phyloP scores from a whole-genome alignment of 2,329 filamentous ascomycete genomes.

The Ophiobolus disseminans region DNA sequence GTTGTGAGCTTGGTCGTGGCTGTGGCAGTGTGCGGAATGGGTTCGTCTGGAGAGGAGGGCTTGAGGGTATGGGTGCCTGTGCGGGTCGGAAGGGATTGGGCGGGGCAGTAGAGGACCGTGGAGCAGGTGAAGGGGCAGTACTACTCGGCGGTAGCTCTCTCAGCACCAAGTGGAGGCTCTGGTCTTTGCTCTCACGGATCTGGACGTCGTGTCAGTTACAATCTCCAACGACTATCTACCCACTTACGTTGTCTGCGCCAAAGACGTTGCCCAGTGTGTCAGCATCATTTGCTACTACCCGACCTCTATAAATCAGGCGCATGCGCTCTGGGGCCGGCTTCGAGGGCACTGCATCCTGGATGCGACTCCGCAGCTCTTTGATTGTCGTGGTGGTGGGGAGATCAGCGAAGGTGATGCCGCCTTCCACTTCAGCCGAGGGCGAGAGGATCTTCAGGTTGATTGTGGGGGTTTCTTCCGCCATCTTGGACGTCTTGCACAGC shows the following conservation, averaged over 20 bases:
- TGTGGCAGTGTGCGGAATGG: constrained; percentile 40
- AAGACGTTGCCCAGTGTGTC: constrained; percentile 59
- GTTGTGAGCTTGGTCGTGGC: constrained; percentile 38
- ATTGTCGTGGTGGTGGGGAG: constrained; percentile 54
- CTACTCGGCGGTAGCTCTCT: constrained; percentile 36
- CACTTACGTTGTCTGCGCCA: constrained; percentile 58
- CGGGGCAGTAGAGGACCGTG: constrained; percentile 48
- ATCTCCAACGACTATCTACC: not conserved
- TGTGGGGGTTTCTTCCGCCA: constrained; percentile 29
- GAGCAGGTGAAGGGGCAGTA: constrained; percentile 22
- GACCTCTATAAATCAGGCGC: constrained; percentile 65
- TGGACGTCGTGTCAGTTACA: constrained; percentile 13
- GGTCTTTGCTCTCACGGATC: constrained; percentile 45
- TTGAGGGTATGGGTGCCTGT: constrained; percentile 21
- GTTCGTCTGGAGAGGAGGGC: constrained; percentile 36
- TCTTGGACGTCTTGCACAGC: constrained; percentile 14
- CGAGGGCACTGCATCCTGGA: constrained; percentile 57
- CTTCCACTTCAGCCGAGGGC: constrained; percentile 48
- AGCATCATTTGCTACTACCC: constrained; percentile 58
- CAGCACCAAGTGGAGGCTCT: constrained; percentile 49
- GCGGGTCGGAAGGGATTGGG: constrained; percentile 42
- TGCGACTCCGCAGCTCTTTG: constrained; percentile 59
- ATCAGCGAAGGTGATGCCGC: constrained; percentile 39
- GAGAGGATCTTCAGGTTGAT: constrained; percentile 51
- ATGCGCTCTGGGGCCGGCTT: constrained; percentile 53